Evolutionary conservation across 2,329 filamentous ascomycete species (phyloP).

Genomic region (Fusarium sulawesiense): DNA sequence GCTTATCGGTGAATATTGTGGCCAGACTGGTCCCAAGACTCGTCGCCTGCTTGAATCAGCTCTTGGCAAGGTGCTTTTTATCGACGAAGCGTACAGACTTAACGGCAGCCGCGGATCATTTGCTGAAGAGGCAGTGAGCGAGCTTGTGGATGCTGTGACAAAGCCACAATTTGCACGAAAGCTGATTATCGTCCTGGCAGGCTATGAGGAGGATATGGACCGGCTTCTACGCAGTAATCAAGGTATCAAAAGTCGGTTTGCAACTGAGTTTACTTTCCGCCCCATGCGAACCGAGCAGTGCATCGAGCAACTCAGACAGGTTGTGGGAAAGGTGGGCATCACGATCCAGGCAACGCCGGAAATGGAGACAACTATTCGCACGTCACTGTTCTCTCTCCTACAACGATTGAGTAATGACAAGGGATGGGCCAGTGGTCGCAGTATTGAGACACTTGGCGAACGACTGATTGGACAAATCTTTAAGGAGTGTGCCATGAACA

Average conservation of each 20-base stretch:
- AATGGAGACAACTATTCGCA: slow-evolving; percentile 43
- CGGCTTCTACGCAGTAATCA: slow-evolving; percentile 69
- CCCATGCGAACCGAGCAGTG: slow-evolving; percentile 59
- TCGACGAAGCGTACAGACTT: slow-evolving; percentile 78
- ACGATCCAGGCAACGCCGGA: slow-evolving; percentile 45
- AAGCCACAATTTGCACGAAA: slow-evolving; percentile 68
- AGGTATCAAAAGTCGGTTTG: slow-evolving; percentile 72
- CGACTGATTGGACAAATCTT: slow-evolving; percentile 59
- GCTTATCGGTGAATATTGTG: slow-evolving; percentile 73
- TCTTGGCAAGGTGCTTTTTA: slow-evolving; percentile 75
- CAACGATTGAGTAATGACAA: slow-evolving; percentile 55
- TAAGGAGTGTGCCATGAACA: slow-evolving; percentile 50
- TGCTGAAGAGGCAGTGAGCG: slow-evolving; percentile 65
- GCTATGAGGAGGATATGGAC: slow-evolving; percentile 75
- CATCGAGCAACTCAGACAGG: slow-evolving; percentile 56
- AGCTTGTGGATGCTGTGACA: slow-evolving; percentile 62
- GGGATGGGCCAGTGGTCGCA: slow-evolving; percentile 72
- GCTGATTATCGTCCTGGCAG: slow-evolving; percentile 74
- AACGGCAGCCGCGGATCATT: slow-evolving; percentile 62
- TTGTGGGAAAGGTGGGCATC: slow-evolving; percentile 49
- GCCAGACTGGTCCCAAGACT: slow-evolving; percentile 76
- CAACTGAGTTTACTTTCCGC: slow-evolving; percentile 69
- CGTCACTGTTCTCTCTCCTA: slow-evolving; percentile 52
- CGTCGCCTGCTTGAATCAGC: slow-evolving; percentile 68
- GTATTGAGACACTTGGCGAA: slow-evolving; percentile 67